Evolutionary conservation across 1,284 basidiomycete species (phyloP), one percentile per base, ranked within the genome.

Genomic region (Ceratobasidium sp.): DNA sequence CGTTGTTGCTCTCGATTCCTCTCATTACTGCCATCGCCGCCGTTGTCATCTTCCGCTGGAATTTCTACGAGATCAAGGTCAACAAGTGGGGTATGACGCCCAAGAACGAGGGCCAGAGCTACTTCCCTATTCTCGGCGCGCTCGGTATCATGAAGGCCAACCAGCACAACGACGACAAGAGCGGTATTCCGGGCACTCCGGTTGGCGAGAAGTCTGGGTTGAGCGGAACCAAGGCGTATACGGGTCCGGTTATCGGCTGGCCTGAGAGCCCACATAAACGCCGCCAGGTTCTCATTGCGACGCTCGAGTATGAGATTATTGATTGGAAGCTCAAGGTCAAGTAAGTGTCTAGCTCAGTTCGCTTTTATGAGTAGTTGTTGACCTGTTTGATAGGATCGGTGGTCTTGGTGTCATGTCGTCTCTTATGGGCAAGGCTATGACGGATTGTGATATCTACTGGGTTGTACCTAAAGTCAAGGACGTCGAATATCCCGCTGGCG

Each of bases 251-350:
- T 77, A 95, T 97, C 77, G 95, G 95, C 23, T 97, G 95, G 95
- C 95, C 95, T 0, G 95, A 97, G 83, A 91, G 94, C 85, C 92
- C 92, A 84, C 88, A 91, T 81, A 96, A 96, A 85, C 90, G 95
- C 63, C 89, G 95, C 83, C 95, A 93, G 84, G 94, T 96, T 33
- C 88, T 97, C 71, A 97, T 97, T 79, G 87, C 95, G 11, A 97
- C 95, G 0, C 88, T 97, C 76, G 95, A 97, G 84, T 97, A 97
- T 84, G 95, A 97, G 84, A 94, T 97, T 82, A 91, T 96, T 81
- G 95, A 97, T 83, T 97, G 95, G 95, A 96, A 96, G 85, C 84
- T 96, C 78, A 97, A 97, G 85, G 95, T 97, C 87, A 97, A 97
- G 79, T 79, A 33, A 67, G 78, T 76, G 31, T 28, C 60, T 6